Percentiles rank a stretch among this genome's conserved stretches.
Evolutionary conservation across 805 yeast genomes (phyloP).

Genomic region (Zygosaccharomyces bailii): DNA sequence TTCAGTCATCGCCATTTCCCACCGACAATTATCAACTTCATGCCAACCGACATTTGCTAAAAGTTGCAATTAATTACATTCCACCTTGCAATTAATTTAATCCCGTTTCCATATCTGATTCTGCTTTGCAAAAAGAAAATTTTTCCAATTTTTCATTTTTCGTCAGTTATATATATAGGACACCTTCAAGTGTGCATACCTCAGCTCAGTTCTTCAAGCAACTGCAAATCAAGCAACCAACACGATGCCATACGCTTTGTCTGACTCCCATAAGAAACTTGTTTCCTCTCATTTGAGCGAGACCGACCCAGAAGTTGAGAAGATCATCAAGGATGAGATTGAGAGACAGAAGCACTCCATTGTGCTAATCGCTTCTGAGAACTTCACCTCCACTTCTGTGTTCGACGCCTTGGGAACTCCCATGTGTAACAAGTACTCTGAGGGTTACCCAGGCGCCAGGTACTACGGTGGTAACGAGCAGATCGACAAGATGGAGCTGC

Average conservation of each 20-base stretch:
- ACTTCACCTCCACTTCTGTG: conserved; percentile 93
- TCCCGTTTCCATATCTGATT: background rate
- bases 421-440: conserved; percentile 97
- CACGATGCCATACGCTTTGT: conserved; percentile 57
- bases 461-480: conserved; percentile 98
- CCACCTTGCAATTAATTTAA: background rate
- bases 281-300: conserved; percentile 56
- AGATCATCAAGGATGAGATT: conserved; percentile 73
- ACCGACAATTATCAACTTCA: background rate
- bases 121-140: background rate
- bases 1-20: conserved; percentile 5
- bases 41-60: background rate
- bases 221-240: background rate
- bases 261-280: conserved; percentile 61
- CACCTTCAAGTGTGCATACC: background rate
- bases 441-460: conserved; percentile 98
- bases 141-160: background rate
- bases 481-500: conserved; percentile 86
- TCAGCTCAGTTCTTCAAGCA: background rate
- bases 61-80: background rate
- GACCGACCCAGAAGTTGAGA: conserved; percentile 76
- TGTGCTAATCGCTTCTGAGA: conserved; percentile 93
- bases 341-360: conserved; percentile 91
- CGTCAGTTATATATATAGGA: background rate
- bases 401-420: conserved; percentile 96